These are phyloP conservation scores for Claviceps capensis DNA, from an alignment of 2,329 filamentous ascomycete species.

Conservation along the genomic window DNA sequence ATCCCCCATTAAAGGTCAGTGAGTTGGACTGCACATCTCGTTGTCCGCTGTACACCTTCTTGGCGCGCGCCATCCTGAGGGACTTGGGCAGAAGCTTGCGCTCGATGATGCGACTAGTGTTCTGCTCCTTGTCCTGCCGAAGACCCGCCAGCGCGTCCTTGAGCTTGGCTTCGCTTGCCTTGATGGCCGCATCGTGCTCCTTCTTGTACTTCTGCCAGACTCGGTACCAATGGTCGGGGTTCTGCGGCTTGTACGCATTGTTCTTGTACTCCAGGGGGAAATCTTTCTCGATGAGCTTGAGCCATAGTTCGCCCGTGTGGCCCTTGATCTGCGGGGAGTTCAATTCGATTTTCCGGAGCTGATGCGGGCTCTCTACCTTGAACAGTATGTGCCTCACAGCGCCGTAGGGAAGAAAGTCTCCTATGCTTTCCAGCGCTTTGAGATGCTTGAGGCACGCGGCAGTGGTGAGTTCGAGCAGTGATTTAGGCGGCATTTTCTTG, in stretches of 20 bases:
- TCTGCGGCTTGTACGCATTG: constrained; percentile 50
- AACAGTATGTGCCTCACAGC: constrained; percentile 51
- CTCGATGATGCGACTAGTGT: constrained; percentile 43
- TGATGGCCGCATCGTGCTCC: constrained; percentile 42
- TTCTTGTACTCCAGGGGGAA: constrained; percentile 51
- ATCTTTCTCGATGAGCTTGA: constrained; percentile 62
- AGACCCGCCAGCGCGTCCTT: constrained; percentile 43
- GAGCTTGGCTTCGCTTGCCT: constrained; percentile 45
- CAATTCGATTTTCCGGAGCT: constrained; percentile 61
- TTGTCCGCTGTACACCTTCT: constrained; percentile 14
- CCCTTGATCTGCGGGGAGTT: constrained; percentile 64
- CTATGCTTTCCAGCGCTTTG: constrained; percentile 51
- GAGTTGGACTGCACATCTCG: constrained; percentile 18
- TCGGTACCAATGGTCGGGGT: constrained; percentile 61
- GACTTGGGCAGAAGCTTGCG: constrained; percentile 30
- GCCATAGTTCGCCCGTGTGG: constrained; percentile 62
- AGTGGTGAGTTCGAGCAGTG: constrained; percentile 37
- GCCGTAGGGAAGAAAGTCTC: constrained; percentile 53
- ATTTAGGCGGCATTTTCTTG: constrained; percentile 28
- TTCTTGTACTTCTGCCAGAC: constrained; percentile 59
- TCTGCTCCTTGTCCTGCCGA: constrained; percentile 41
- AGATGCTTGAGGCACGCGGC: constrained; percentile 39
- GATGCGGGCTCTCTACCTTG: constrained; percentile 57
- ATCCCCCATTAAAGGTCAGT: constrained; percentile 32
- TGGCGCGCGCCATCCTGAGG: constrained; percentile 18